Evolutionary conservation across 768 basidiomycete species (phyloP), one percentile per base, ranked within the genome.

Genomic region (Suillus ampliporus): DNA sequence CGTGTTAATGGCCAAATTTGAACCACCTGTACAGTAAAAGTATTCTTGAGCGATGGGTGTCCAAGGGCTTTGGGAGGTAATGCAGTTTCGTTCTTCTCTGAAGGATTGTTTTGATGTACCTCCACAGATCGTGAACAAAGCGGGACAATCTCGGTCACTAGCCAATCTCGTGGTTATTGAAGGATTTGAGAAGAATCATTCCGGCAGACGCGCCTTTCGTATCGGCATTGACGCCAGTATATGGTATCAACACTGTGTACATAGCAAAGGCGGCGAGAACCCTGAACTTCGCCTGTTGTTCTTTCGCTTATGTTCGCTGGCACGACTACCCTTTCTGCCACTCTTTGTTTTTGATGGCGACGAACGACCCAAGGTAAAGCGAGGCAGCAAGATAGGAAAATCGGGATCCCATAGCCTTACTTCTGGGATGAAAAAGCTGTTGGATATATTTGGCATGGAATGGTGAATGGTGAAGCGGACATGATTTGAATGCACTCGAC

Each of bases 261-360:
- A 41, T 57, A 66, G 68, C 56, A 62, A 67, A 21, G 69, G 53
- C 21, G 82, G 81, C 14, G 77, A 78, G 48, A 82, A 82, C 64
- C 81, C 80, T 4, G 78, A 80, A 67, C 70, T 83, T 14, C 75
- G 79, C 5, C 75, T 76, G 1, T 69, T 84, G n/a, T 82, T 82
- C 68, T 82, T 78, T 72, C 78, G 80, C 34, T 75, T 81, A 28
- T 68, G 71, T 9, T 68, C 69, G 2, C 71, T 83, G 17, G 58
- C 77, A 5, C 69, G 73, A 57, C 71, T 79, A 10, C 82, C 82
- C 1, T 64, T 82, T 54, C 66, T 80, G 3, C 77, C 78, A 21
- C 72, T 83, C 1, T 83, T 83, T 68, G 81, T 83, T 10, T 84
- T 83, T 64, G 81, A 84, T 64, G 83, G 82, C 0, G 73, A 78